Evolutionary conservation across 2,329 filamentous ascomycete species (phyloP).

Genomic region (Claviceps paspali): DNA sequence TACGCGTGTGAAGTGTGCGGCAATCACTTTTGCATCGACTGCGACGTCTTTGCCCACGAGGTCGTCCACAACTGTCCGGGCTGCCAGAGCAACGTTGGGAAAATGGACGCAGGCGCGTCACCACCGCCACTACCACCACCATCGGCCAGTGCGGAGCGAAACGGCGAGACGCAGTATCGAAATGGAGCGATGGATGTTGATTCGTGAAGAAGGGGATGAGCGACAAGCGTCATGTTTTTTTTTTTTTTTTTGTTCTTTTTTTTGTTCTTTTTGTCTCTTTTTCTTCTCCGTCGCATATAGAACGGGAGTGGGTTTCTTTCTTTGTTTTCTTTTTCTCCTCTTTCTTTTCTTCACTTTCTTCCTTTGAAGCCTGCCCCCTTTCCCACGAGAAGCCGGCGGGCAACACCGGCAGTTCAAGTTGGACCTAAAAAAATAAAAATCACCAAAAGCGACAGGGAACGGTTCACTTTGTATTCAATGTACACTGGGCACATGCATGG

Average conservation of each 20-base stretch:
- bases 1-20: conserved; percentile 82
- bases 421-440: too few species aligned
- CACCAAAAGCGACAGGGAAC: too few species aligned
- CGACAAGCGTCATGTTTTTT: background rate
- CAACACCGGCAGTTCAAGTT: too few species aligned
- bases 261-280: too few species aligned
- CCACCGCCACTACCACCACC: too few species aligned
- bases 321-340: background rate
- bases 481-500: too few species aligned
- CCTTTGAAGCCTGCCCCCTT: too few species aligned
- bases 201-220: conserved; percentile 6
- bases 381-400: too few species aligned
- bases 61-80: conserved; percentile 92
- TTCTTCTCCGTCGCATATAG: too few species aligned
- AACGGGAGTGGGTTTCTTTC: too few species aligned
- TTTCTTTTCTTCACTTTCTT: background rate
- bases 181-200: conserved; percentile 30
- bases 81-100: conserved; percentile 43
- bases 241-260: background rate
- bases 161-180: conserved; percentile 16
- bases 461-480: too few species aligned
- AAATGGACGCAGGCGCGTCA: background rate
- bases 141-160: conserved; percentile 17
- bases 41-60: conserved; percentile 89
- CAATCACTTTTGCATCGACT: conserved; percentile 95